Evolutionary conservation across 2,329 filamentous ascomycete species (phyloP).

Genomic region (Sclerotinia trifoliorum): DNA sequence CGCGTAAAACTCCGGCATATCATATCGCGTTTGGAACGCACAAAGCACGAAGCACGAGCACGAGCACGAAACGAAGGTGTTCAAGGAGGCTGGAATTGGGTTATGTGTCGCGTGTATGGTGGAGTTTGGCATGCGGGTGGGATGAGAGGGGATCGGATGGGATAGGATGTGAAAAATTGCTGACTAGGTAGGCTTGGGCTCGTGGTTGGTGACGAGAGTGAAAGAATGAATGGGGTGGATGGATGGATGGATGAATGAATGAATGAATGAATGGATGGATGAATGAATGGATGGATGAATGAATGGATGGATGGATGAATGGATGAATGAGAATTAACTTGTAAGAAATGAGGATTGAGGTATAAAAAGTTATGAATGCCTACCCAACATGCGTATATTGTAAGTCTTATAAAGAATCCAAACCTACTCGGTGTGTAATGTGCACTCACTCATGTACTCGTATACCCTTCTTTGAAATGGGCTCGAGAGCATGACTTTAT

Average conservation of each 20-base stretch:
- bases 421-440: too few relatives aligned
- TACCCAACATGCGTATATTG: not conserved
- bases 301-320: not conserved
- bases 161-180: slow-evolving; percentile 5
- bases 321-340: not conserved
- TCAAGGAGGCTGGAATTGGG: not conserved
- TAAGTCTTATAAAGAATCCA: too few relatives aligned
- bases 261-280: too few relatives aligned
- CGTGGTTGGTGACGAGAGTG: not conserved
- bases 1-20: not conserved
- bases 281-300: not conserved
- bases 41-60: slow-evolving; percentile 7
- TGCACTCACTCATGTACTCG: not conserved
- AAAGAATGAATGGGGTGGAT: too few relatives aligned
- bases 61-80: not conserved
- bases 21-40: slow-evolving; percentile 2
- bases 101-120: slow-evolving; percentile 7
- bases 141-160: not conserved
- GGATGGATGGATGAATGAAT: not conserved
- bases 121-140: not conserved
- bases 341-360: not conserved
- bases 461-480: not conserved
- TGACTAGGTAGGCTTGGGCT: not conserved
- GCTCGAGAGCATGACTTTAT: not conserved
- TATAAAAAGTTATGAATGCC: not conserved